phyloP scores from a whole-genome alignment of 257 asterid species.

The Lavandula angustifolia region DNA sequence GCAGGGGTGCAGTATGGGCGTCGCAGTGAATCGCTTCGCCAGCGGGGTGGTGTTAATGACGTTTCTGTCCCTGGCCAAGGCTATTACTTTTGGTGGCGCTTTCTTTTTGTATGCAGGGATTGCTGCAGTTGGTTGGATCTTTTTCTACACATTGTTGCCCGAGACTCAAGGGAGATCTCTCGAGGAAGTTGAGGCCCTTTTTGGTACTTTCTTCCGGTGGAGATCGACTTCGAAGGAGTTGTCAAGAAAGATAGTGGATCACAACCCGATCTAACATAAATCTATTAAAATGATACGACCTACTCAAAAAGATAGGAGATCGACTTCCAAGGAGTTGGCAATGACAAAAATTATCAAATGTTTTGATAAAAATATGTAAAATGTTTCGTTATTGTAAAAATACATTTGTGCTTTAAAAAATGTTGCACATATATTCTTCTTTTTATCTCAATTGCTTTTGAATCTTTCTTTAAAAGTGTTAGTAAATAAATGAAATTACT shows the following conservation, averaged over 20 bases:
- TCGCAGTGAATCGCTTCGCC: slow-evolving; percentile 31
- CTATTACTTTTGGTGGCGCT: slow-evolving; percentile 37
- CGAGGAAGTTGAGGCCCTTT: slow-evolving; percentile 41
- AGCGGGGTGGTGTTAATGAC: slow-evolving; percentile 42
- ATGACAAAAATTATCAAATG: no score
- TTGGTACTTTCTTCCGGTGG: slow-evolving; percentile 38
- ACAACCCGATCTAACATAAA: no score
- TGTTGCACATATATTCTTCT: no score
- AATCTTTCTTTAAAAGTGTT: no score
- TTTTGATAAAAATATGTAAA: no score
- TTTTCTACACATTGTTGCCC: slow-evolving; percentile 40
- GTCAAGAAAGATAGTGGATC: background rate
- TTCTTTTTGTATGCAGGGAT: slow-evolving; percentile 35
- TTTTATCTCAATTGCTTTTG: no score
- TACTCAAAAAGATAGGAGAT: no score
- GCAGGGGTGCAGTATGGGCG: slow-evolving; percentile 41
- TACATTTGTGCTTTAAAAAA: no score
- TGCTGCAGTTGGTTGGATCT: slow-evolving; percentile 20
- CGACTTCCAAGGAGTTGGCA: no score
- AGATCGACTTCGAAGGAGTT: slow-evolving; percentile 24
- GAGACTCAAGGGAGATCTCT: slow-evolving; percentile 40
- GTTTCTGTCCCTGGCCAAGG: slow-evolving; percentile 32
- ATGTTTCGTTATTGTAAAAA: no score
- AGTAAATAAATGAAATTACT: no score
- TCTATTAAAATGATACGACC: no score